A percentile compares a stretch with the other conserved stretches of the same genome.
These are phyloP conservation scores for Saccharomycopsis malanga DNA, from an alignment of 805 yeast species.

Conservation along the genomic window DNA sequence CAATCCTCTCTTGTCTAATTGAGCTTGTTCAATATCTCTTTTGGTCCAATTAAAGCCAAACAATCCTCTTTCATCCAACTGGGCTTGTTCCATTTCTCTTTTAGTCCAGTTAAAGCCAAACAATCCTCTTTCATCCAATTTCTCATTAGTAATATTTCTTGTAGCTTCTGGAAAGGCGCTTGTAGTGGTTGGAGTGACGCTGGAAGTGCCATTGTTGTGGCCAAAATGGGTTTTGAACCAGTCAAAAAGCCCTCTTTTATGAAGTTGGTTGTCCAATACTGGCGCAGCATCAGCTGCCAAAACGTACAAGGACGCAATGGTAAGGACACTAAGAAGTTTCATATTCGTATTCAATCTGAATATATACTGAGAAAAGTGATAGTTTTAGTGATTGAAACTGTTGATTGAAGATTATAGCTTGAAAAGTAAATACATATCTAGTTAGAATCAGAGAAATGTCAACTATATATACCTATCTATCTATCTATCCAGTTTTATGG, in stretches of 20 bases:
- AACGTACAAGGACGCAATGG: not conserved
- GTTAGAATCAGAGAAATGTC: not conserved
- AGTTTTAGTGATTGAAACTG: not conserved
- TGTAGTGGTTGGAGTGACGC: not conserved
- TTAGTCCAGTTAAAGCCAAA: no score
- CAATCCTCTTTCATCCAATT: no score
- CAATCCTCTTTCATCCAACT: no score
- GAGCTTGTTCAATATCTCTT: no score
- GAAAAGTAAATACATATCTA: not conserved
- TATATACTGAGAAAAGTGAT: not conserved
- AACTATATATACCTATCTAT: not conserved
- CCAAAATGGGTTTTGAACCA: constrained; percentile 3
- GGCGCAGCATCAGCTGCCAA: constrained; percentile 8
- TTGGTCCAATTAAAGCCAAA: no score
- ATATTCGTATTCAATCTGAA: not conserved
- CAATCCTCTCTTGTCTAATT: no score
- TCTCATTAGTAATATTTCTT: no score
- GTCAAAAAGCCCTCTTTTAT: constrained; percentile 1
- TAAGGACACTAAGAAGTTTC: not conserved
- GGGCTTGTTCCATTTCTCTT: no score
- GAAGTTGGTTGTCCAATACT: not conserved
- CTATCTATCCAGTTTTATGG: no score
- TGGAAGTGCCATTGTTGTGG: not conserved
- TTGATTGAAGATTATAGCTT: not conserved
- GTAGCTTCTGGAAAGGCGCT: no score